A percentile compares a stretch with the other conserved stretches of the same genome.
Evolutionary conservation across 352 stramenopile species (phyloP).

Genomic region (Pythium volutum): DNA sequence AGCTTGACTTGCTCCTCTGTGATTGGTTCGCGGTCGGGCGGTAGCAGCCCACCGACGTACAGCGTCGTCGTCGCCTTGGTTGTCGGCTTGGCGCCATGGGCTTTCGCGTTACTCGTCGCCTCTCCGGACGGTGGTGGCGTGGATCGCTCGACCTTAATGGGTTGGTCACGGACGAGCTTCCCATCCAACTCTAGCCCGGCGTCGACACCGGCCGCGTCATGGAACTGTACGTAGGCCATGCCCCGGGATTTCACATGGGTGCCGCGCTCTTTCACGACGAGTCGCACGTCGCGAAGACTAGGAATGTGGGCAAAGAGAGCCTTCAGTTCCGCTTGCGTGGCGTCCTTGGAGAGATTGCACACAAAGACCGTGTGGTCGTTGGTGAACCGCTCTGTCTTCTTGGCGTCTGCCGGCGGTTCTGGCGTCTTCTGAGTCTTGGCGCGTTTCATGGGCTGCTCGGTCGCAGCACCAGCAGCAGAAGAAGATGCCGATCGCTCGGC

Average conservation of each 20-base stretch:
- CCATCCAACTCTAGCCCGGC: constrained; percentile 35
- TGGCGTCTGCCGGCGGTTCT: neutral
- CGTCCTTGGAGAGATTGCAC: constrained; percentile 62
- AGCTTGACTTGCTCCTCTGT: constrained; percentile 38
- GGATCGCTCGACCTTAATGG: constrained; percentile 50
- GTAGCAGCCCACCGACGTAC: constrained; percentile 49
- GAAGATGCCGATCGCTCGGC: neutral
- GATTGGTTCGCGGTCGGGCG: constrained; percentile 22
- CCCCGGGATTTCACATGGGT: constrained; percentile 61
- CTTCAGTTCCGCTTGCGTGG: constrained; percentile 44
- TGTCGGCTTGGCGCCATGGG: neutral
- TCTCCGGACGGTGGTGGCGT: constrained; percentile 32
- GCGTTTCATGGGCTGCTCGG: neutral
- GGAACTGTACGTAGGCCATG: constrained; percentile 76
- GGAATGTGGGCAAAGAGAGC: constrained; percentile 50
- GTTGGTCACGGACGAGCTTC: constrained; percentile 31
- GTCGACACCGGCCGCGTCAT: constrained; percentile 38
- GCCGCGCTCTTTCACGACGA: constrained; percentile 61
- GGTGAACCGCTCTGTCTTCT: constrained; percentile 29
- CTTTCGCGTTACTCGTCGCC: constrained; percentile 17
- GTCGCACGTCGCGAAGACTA: constrained; percentile 49
- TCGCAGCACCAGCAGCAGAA: neutral
- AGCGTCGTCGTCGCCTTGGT: constrained; percentile 32
- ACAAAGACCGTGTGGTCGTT: constrained; percentile 71
- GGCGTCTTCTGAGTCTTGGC: neutral